Percentiles rank a stretch among this genome's conserved stretches.
These are phyloP conservation scores for Pelargonium australe DNA, from an alignment of 441 rosid species.

Conservation along the genomic window DNA sequence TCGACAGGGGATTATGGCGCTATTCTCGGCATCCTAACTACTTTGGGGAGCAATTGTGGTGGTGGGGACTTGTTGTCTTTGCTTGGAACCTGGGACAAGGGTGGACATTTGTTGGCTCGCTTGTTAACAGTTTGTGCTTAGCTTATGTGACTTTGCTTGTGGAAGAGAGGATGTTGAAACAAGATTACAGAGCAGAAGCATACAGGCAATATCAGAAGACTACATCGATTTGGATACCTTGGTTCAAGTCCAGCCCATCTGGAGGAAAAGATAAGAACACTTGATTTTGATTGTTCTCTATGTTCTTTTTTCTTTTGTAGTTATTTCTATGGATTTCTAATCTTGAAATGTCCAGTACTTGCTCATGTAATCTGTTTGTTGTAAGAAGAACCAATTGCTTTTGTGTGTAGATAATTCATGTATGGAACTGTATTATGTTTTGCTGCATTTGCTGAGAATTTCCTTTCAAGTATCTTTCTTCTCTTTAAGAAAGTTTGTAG, in stretches of 20 bases:
- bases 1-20: constrained; percentile 72
- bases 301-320: constrained; percentile 5
- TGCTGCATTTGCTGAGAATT: background rate
- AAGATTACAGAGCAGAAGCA: constrained; percentile 72
- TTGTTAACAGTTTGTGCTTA: constrained; percentile 64
- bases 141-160: constrained; percentile 77
- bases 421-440: background rate
- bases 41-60: constrained; percentile 92
- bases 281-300: constrained; percentile 23
- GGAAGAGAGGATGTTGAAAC: constrained; percentile 70
- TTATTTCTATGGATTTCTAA: background rate
- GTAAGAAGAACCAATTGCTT: background rate
- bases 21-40: constrained; percentile 92
- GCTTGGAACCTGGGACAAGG: constrained; percentile 85
- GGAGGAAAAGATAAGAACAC: constrained; percentile 46
- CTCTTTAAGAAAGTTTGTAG: background rate
- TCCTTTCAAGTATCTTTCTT: background rate
- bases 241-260: constrained; percentile 62
- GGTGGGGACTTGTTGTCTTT: constrained; percentile 88
- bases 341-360: background rate
- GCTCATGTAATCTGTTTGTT: constrained; percentile 1
- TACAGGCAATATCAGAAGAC: constrained; percentile 79
- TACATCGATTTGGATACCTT: constrained; percentile 86
- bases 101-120: constrained; percentile 64
- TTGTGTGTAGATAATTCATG: background rate